phyloP scores from a whole-genome alignment of 495 filamentous ascomycete genomes.

The Penicillium ucsense region DNA sequence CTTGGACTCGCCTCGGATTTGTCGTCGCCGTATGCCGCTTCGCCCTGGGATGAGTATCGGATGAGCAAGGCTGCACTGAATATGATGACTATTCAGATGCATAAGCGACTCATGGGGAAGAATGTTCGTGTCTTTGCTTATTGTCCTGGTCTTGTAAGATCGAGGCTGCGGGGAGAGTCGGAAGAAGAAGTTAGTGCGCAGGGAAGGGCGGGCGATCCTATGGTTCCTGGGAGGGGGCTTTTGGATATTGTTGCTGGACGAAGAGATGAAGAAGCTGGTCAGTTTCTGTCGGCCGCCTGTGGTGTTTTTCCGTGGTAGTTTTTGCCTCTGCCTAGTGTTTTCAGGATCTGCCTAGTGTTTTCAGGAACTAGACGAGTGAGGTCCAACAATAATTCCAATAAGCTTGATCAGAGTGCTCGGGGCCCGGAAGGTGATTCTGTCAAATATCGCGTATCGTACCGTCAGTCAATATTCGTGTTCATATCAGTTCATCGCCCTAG shows the following conservation, averaged over 20 bases:
- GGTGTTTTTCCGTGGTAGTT: conserved; percentile 19
- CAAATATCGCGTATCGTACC: too few species aligned
- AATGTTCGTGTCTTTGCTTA: conserved; percentile 18
- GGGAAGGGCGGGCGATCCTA: conserved; percentile 23
- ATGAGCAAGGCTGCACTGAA: conserved; percentile 36
- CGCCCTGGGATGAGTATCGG: conserved; percentile 20
- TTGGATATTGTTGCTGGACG: conserved; percentile 23
- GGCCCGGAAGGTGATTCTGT: too few species aligned
- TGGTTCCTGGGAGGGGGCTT: conserved; percentile 19
- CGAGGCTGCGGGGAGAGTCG: conserved; percentile 23
- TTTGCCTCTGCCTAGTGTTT: too few species aligned
- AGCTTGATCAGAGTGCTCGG: too few species aligned
- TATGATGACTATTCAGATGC: conserved; percentile 21
- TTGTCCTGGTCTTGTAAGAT: conserved; percentile 23
- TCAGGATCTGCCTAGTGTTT: too few species aligned
- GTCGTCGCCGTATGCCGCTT: neutral
- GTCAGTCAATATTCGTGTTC: too few species aligned
- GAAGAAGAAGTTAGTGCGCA: conserved; percentile 17
- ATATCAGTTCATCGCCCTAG: too few species aligned
- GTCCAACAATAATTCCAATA: too few species aligned
- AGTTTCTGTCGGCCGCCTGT: conserved; percentile 19
- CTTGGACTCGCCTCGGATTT: conserved; percentile 20
- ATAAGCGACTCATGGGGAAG: conserved; percentile 4
- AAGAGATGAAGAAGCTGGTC: conserved; percentile 24
- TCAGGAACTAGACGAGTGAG: too few species aligned